phyloP scores from a whole-genome alignment of 2,329 filamentous ascomycete species.

The Chrysosporium queenslandicum region DNA sequence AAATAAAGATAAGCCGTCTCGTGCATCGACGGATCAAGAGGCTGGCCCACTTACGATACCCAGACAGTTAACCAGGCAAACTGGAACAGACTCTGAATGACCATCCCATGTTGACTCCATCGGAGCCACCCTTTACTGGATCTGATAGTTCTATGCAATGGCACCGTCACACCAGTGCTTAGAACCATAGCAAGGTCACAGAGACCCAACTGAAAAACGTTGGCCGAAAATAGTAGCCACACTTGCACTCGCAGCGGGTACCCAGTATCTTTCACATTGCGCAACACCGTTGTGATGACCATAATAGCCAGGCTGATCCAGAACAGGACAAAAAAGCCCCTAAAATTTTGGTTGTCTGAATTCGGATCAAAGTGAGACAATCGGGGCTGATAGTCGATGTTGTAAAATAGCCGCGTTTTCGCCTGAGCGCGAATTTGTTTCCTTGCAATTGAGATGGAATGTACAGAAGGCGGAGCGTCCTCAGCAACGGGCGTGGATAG shows the following conservation, averaged over 20 bases:
- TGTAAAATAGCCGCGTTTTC: slow-evolving; percentile 78
- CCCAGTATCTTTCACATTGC: slow-evolving; percentile 89
- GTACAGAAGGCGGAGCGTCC: slow-evolving; percentile 86
- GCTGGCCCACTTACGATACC: slow-evolving; percentile 43
- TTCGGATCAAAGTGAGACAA: slow-evolving; percentile 92
- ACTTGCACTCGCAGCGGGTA: slow-evolving; percentile 76
- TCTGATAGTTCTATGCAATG: slow-evolving; percentile 60
- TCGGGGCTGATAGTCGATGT: slow-evolving; percentile 78
- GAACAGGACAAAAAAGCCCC: slow-evolving; percentile 95
- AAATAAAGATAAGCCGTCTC: neutral
- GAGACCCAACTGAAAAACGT: slow-evolving; percentile 75
- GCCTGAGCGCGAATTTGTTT: slow-evolving; percentile 74
- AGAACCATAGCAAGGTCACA: slow-evolving; percentile 79
- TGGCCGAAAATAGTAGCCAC: slow-evolving; percentile 77
- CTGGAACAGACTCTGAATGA: slow-evolving; percentile 75
- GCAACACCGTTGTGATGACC: slow-evolving; percentile 86
- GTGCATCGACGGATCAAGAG: neutral
- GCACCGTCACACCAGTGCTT: slow-evolving; percentile 60
- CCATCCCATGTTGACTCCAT: slow-evolving; percentile 70
- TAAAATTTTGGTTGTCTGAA: slow-evolving; percentile 87
- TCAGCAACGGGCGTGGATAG: slow-evolving; percentile 69
- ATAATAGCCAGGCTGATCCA: slow-evolving; percentile 97
- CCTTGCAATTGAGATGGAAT: slow-evolving; percentile 73
- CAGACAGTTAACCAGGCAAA: slow-evolving; percentile 67
- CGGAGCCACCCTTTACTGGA: slow-evolving; percentile 48